Evolutionary conservation across 2,329 filamentous ascomycete species (phyloP), one percentile per base, ranked within the genome.

Genomic region (Dactylonectria estremocensis): DNA sequence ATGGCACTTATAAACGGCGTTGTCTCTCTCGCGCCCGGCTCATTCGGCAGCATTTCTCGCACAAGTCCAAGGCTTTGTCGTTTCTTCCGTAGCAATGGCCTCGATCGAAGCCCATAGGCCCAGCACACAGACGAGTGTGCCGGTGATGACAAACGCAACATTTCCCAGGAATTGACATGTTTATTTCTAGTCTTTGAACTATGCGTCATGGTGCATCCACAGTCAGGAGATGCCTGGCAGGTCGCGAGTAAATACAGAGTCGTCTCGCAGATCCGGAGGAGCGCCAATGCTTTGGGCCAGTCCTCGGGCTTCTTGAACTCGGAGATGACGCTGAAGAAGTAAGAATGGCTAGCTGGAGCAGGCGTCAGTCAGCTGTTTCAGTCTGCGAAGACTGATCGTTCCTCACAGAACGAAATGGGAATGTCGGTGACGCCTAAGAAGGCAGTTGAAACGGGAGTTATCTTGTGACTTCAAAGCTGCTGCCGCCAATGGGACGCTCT

Each of bases 311-410:
- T 82, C 74, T 87, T 85, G 77, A 93, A 84, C 78, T 93, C 91
- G 46, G 86, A 85, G 74, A 91, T 89, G 76, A 93, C 87, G 68
- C 84, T 85, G 78, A 92, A 92, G 81, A 92, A 93, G 68, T 89
- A 90, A n/a, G 90, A 88, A 74, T 92, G 90, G 37, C 89, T 89
- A 52, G 79, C 76, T 78, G 11, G 2, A 2, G 24, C 22, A 22
- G 5, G 3, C 31, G 62, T 69, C 60, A 70, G 58, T 9, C 11
- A 5, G 14, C 2, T 14, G 2, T 5, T n/a, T n/a, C 11, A 33
- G 14, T 14, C 14, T 37, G 7, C 6, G 16, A 2, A 3, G 6
- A 5, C 3, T 2, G 24, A 8, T 5, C 13, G n/a, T 0, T 9
- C 55, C 75, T 72, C 50, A 78, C 89, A 83, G 78, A 90, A 93